Percentiles rank a stretch among this genome's conserved stretches.
Evolutionary conservation across 768 basidiomycete species (phyloP).

Genomic region (Mycena galericulata): DNA sequence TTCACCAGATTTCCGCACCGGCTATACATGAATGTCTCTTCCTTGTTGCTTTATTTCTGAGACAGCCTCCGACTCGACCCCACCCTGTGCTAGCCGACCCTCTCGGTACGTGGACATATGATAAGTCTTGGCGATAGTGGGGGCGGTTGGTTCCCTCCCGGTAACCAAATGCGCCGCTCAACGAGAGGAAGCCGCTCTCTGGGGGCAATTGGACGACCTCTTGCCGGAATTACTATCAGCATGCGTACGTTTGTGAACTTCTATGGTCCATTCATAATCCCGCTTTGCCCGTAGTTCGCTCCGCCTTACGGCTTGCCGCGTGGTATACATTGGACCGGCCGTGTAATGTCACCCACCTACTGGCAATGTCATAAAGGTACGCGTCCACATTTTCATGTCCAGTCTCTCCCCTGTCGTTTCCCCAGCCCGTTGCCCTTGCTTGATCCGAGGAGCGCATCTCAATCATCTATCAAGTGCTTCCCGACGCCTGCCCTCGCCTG

Average conservation of each 20-base stretch:
- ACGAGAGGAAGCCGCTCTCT: neutral
- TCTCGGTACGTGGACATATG: neutral
- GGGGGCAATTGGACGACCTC: neutral
- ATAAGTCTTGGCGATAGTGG: neutral
- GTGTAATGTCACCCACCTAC: neutral
- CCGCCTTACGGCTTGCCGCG: constrained; percentile 19
- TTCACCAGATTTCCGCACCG: neutral
- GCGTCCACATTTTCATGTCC: constrained; percentile 2
- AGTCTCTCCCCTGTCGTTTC: constrained; percentile 16
- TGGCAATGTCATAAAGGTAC: neutral
- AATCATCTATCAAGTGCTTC: neutral
- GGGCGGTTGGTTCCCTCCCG: neutral
- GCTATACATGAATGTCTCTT: too few relatives aligned
- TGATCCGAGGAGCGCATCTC: constrained; percentile 19
- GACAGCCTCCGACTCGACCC: neutral
- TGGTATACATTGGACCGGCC: constrained; percentile 1
- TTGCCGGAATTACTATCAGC: neutral
- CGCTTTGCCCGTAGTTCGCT: neutral
- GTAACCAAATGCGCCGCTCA: neutral
- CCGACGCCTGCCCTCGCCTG: neutral
- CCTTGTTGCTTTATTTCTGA: too few relatives aligned
- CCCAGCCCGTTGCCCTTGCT: neutral
- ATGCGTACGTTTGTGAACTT: neutral
- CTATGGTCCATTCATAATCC: constrained; percentile 4
- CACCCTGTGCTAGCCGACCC: neutral